A percentile compares a stretch with the other conserved stretches of the same genome.
Evolutionary conservation across 768 basidiomycete species (phyloP).

Genomic region (Porpolomopsis calyptriformis): DNA sequence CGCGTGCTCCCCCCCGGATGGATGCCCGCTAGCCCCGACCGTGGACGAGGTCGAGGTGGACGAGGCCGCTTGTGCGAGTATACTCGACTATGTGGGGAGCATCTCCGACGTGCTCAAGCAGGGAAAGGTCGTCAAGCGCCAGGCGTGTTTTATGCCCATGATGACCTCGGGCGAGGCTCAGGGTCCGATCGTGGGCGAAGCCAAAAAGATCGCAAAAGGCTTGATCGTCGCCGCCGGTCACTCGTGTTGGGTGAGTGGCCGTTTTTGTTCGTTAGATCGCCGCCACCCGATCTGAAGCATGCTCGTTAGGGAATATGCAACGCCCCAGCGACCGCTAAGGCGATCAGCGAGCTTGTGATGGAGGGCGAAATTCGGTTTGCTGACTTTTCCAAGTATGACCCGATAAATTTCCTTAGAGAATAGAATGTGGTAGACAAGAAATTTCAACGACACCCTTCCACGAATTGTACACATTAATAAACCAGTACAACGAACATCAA

Average conservation of each 20-base stretch:
- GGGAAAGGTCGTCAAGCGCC: constrained; percentile 39
- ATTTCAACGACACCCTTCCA: neutral
- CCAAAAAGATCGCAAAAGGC: constrained; percentile 43
- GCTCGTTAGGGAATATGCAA: constrained; percentile 58
- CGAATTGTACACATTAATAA: neutral
- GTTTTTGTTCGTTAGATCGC: constrained; percentile 2
- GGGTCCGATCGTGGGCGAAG: constrained; percentile 66
- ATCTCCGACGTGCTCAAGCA: constrained; percentile 49
- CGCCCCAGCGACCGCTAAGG: constrained; percentile 74
- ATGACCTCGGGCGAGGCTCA: constrained; percentile 35
- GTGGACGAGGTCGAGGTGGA: constrained; percentile 68
- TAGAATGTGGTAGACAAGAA: neutral
- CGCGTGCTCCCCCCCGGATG: constrained; percentile 73
- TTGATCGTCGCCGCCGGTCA: constrained; percentile 70
- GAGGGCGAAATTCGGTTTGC: constrained; percentile 53
- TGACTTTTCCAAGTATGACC: constrained; percentile 39
- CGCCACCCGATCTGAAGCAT: constrained; percentile 5
- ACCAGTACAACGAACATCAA: constrained; percentile 24
- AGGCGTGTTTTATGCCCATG: constrained; percentile 73
- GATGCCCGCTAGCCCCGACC: constrained; percentile 50
- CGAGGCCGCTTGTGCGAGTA: constrained; percentile 39
- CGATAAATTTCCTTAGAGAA: constrained; percentile 15
- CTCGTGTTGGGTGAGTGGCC: constrained; percentile 57
- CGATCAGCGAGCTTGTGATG: constrained; percentile 60
- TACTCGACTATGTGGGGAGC: constrained; percentile 46